Conservation (phyloP, 352 stramenopile genomes). For the Saprolegnia parasitica region DNA sequence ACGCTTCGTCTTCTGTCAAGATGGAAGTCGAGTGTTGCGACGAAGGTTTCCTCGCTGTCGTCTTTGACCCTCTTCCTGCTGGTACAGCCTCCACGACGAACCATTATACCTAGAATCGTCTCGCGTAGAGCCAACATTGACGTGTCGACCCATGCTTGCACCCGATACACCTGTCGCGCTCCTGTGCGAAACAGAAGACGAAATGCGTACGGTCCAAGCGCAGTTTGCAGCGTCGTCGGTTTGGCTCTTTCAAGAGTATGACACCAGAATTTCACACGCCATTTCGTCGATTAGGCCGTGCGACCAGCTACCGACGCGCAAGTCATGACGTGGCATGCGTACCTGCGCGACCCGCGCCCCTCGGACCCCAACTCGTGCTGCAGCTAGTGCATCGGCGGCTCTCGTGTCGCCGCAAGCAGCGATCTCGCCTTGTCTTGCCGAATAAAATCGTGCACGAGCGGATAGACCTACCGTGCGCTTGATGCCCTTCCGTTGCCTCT, state of each 20-base stretch:
- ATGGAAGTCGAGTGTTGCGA: slow-evolving; percentile 26
- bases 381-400: slow-evolving; percentile 1
- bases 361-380: slow-evolving; percentile 16
- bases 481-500: background rate
- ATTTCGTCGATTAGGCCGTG: background rate
- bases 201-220: slow-evolving; percentile 15
- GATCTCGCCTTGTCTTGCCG: background rate
- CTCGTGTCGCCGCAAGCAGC: too few relatives aligned
- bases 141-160: slow-evolving; percentile 6
- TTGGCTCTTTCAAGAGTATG: background rate
- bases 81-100: background rate
- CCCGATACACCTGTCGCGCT: slow-evolving; percentile 10
- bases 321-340: slow-evolving; percentile 25
- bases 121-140: background rate
- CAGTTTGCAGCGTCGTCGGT: background rate
- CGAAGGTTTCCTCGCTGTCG: slow-evolving; percentile 22
- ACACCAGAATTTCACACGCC: background rate
- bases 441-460: slow-evolving; percentile 46
- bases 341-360: slow-evolving; percentile 7
- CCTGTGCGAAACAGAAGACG: slow-evolving; percentile 8
- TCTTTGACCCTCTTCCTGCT: slow-evolving; percentile 12
- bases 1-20: slow-evolving; percentile 14
- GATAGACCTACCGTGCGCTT: slow-evolving; percentile 35
- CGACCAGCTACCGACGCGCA: background rate
- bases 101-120: background rate